Conservation (phyloP, 2,329 filamentous ascomycete species). For the Alternaria alternata region DNA sequence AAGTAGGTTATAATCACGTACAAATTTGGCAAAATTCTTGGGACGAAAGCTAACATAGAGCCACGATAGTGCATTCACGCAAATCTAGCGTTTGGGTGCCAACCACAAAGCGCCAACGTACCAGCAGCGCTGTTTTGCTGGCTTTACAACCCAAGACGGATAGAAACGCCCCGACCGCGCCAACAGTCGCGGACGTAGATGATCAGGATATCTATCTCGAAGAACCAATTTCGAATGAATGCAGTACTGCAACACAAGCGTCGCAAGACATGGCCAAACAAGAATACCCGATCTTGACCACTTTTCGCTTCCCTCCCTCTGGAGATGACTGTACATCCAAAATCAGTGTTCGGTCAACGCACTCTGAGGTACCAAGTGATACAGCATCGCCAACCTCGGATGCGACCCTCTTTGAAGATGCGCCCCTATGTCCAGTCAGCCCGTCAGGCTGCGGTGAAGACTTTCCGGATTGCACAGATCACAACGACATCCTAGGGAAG, state of each 20-base stretch:
- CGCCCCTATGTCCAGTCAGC: neutral
- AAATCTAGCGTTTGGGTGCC: slow-evolving; percentile 10
- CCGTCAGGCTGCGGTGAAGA: neutral
- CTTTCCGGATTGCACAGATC: neutral
- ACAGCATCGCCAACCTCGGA: slow-evolving; percentile 18
- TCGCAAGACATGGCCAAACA: neutral
- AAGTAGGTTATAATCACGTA: slow-evolving; percentile 4
- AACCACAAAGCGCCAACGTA: neutral
- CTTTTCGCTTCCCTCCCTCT: slow-evolving; percentile 6
- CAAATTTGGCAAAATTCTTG: neutral
- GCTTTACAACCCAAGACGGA: slow-evolving; percentile 12
- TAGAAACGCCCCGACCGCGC: neutral
- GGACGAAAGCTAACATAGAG: slow-evolving; percentile 2
- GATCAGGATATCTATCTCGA: neutral
- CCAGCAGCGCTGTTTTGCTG: slow-evolving; percentile 9
- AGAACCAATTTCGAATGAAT: neutral
- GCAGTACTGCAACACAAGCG: neutral
- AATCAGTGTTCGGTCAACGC: neutral
- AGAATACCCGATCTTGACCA: neutral
- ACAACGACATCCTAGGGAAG: neutral
- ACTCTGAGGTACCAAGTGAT: neutral
- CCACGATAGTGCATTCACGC: slow-evolving; percentile 4
- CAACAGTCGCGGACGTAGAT: neutral
- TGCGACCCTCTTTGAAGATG: slow-evolving; percentile 17
- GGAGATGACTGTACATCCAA: neutral